Evolutionary conservation across 1,284 basidiomycete genomes (phyloP), one percentile per base, ranked within the genome.

Genomic region (Microbotryum intermedium): DNA sequence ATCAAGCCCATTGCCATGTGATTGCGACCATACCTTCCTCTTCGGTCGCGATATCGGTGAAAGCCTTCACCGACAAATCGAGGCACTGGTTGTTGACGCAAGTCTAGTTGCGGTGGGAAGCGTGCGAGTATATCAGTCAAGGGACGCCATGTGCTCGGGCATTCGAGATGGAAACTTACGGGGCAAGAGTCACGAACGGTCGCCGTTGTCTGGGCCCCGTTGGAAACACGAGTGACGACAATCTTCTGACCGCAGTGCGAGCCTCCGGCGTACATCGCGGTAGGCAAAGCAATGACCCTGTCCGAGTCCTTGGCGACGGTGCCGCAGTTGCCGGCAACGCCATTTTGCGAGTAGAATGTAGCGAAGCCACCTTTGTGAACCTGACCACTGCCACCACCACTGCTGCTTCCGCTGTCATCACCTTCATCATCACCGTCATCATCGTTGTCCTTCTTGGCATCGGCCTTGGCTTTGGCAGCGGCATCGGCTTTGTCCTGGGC

Each of bases 181-280:
- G 29, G 88, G 80, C 90, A 93, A 34, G 80, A 83, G 70, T 92
- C 90, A 21, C 80, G 84, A 63, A 92, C 78, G 30, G 76, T 80
- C 60, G 84, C 88, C 3, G 74, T 78, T 60, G 87, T 81, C 23
- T 72, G 74, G 73, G 81, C 79, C 61, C 79, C 78, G 74, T 83
- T 84, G 21, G 34, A 30, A 18, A 43, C 30, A 7, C 60, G 50
- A 9, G 60, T 61, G 13, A 61, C 30, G 25, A n/a, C 21, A 8
- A 61, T 42, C 7, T 49, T 49, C 26, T 48, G 76, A 59, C 85
- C 86, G 71, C 90, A 93, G 67, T 84, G 78, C 16, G 74, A 45
- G 13, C 84, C 86, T 26, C 66, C 66, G 25, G 66, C 73, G 60
- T 65, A 62, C 28, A 53, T 59, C 45, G 9, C 20, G 54, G 23